Base-by-base conservation (phyloP, 768 basidiomycete genomes). In the Amanita polypyramis region DNA sequence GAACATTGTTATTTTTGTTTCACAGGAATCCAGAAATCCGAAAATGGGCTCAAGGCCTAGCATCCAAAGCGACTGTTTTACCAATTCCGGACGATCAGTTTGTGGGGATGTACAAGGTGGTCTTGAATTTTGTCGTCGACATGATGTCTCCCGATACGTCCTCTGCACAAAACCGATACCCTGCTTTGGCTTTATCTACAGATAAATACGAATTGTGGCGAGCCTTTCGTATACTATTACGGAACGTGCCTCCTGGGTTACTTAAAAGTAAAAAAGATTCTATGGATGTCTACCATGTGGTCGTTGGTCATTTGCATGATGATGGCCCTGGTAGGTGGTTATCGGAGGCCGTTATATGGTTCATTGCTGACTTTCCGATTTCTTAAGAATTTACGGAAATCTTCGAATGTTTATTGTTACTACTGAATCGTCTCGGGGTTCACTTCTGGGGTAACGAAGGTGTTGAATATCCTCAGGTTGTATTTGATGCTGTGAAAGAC, bases 401-500 rank as follows among this genome's bases (percentile, higher is more conserved):
- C 50, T 66, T 84, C 35, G 72, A 65, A 54, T 80, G 72, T 49
- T 78, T 86, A 52, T 62, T 75, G 8, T 62, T 79, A 38, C 68
- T 90, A 25, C 62, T 86, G 29, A 74, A 77, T 51, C 75, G 81
- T 19, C 58, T 83, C 43, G 72, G 71, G 0, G 54, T 63, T 2
- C 58, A 69, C 9, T 60, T 91, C 11, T 97, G 95, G 94, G 60
- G 68, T 15, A 76, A 73, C 23, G 82, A 87, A 54, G 74, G 75
- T 1, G 68, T 77, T 4, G 82, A 88, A 56, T 87, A 82, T 57
- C 83, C 91, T 2, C 76, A 81, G 54, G 73, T 85, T 30, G 74
- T 91, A 5, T 83, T 95, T 56, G 89, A 88, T 57, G 75, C 82
- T 11, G 75, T 97, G 58, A 86, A 85, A 60, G 82, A 89, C 58